Percentiles rank a stretch among this genome's conserved stretches.
These are phyloP conservation scores for Nakaseomyces nivariensis DNA, from an alignment of 1,139 yeast species.

Conservation along the genomic window DNA sequence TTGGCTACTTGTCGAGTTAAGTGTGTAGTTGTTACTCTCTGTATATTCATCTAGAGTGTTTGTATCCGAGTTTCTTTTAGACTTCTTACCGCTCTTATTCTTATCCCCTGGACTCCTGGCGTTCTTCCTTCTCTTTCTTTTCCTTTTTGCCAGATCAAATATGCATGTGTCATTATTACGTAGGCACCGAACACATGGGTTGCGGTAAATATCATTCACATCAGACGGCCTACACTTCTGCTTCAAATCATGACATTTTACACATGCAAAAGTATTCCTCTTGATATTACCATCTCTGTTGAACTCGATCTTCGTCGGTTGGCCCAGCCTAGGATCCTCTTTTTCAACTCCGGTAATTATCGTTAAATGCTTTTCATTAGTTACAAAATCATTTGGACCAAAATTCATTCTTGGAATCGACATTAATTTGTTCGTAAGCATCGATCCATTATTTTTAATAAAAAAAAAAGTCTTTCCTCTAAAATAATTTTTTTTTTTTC, in stretches of 20 bases:
- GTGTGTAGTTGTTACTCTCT: not conserved
- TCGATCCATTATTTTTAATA: not conserved
- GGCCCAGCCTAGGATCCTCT: slow-evolving; percentile 19
- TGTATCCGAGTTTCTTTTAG: not conserved
- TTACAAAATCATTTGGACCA: slow-evolving; percentile 1
- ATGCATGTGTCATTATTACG: slow-evolving; percentile 58
- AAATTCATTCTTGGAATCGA: not conserved
- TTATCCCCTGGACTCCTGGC: slow-evolving; percentile 32
- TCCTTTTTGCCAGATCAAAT: slow-evolving; percentile 52
- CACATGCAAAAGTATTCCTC: slow-evolving; percentile 53
- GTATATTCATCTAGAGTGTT: not conserved
- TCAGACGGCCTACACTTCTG: slow-evolving; percentile 76
- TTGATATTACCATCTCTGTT: slow-evolving; percentile 17
- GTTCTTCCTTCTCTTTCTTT: slow-evolving; percentile 35
- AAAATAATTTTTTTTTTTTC: not conserved
- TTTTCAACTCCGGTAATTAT: slow-evolving; percentile 18
- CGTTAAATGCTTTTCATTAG: slow-evolving; percentile 8
- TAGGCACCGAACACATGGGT: slow-evolving; percentile 68
- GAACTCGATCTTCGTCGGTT: slow-evolving; percentile 19
- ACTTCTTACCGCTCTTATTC: slow-evolving; percentile 3
- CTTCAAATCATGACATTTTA: slow-evolving; percentile 68
- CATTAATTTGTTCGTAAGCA: not conserved
- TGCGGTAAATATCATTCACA: slow-evolving; percentile 39
- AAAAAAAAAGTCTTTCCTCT: too few relatives aligned
- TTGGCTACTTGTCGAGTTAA: not conserved